Percentiles rank a stretch among this genome's conserved stretches.
Conservation (phyloP, 805 yeast species). For the Diddensiella santjacobensis region DNA sequence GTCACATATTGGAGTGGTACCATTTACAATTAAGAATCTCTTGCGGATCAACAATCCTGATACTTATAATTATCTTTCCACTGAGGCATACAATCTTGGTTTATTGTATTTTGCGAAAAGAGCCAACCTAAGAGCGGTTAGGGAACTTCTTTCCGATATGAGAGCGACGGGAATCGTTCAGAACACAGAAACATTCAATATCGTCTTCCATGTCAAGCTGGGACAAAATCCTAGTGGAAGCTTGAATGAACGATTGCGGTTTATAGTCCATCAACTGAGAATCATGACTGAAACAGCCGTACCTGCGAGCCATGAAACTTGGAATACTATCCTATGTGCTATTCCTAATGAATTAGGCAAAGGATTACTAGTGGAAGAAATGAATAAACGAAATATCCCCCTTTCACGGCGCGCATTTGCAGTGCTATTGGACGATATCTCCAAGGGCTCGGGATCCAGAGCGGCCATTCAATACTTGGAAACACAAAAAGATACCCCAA, state of each 20-base stretch:
- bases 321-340: conserved; percentile 21
- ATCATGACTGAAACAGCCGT: conserved; percentile 16
- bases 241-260: conserved; percentile 2
- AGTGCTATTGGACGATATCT: conserved; percentile 14
- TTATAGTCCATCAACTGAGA: conserved; percentile 16
- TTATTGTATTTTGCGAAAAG: conserved; percentile 20
- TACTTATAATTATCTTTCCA: conserved; percentile 12
- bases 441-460: conserved; percentile 16
- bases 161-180: conserved; percentile 3
- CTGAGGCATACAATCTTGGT: conserved; percentile 22
- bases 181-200: conserved; percentile 20
- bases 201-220: conserved; percentile 18
- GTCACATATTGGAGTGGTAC: neutral
- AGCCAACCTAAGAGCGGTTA: conserved; percentile 16
- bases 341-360: conserved; percentile 9
- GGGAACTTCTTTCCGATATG: conserved; percentile 22
- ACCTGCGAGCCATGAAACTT: conserved; percentile 20
- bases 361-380: conserved; percentile 11
- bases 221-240: conserved; percentile 1
- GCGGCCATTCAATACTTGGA: conserved; percentile 15
- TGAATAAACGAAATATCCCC: conserved; percentile 16
- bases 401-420: conserved; percentile 18
- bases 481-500: conserved; percentile 7
- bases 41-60: conserved; percentile 20
- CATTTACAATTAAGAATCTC: conserved; percentile 16